phyloP scores from a whole-genome alignment of 495 filamentous ascomycete genomes.

The Thermothielavioides terrestris region DNA sequence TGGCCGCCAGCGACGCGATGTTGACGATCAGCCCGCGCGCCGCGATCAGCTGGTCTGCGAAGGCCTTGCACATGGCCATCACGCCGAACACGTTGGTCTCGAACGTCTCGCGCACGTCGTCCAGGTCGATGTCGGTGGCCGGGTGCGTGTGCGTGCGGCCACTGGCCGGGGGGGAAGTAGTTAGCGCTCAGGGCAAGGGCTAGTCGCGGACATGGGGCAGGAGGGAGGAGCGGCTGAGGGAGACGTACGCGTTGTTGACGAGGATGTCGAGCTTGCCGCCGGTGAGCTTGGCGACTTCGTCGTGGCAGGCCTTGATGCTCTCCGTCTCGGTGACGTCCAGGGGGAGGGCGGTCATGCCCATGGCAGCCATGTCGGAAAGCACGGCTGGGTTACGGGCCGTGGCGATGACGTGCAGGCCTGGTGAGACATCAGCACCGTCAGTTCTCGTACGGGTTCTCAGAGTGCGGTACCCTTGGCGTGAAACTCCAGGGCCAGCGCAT shows the following conservation, averaged over 20 bases:
- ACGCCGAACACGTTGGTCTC: constrained; percentile 57
- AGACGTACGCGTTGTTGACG: constrained; percentile 55
- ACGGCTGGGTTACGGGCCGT: constrained; percentile 43
- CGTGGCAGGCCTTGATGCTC: constrained; percentile 42
- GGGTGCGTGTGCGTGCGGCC: constrained; percentile 47
- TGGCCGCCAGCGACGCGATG: constrained; percentile 41
- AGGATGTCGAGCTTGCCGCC: constrained; percentile 53
- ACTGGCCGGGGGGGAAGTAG: constrained; percentile 14
- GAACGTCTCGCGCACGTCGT: constrained; percentile 46
- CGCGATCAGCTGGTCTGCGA: constrained; percentile 43
- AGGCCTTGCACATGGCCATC: constrained; percentile 47
- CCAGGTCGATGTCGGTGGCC: constrained; percentile 42
- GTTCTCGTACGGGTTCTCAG: not conserved
- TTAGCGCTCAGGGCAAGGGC: not conserved
- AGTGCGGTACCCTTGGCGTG: constrained; percentile 33
- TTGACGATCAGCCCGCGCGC: constrained; percentile 50
- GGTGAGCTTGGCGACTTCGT: constrained; percentile 41
- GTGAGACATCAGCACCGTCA: not conserved
- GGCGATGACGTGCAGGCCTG: constrained; percentile 47
- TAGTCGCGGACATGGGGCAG: not conserved
- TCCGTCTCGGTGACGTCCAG: constrained; percentile 44
- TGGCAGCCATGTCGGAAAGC: constrained; percentile 33
- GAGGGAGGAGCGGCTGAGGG: not conserved
- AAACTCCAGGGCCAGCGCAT: constrained; percentile 43
- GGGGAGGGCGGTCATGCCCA: constrained; percentile 41